phyloP scores from a whole-genome alignment of 2,329 filamentous ascomycete genomes.

The Fusarium pseudograminearum region DNA sequence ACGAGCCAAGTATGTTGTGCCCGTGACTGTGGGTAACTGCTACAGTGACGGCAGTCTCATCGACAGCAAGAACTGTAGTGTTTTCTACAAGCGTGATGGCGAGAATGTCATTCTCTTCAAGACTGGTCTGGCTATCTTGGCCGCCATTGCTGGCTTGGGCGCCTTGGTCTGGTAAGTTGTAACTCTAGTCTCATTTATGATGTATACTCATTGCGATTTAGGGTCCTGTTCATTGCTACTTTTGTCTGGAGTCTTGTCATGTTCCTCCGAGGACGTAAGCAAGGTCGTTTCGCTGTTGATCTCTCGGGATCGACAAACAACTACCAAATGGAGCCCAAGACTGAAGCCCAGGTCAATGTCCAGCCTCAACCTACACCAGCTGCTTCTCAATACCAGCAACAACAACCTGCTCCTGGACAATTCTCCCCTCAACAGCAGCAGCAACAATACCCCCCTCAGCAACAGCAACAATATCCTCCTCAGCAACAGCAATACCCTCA shows the following conservation, averaged over 20 bases:
- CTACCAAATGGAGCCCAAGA: slow-evolving; percentile 53
- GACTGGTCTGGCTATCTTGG: slow-evolving; percentile 52
- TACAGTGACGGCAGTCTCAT: slow-evolving; percentile 56
- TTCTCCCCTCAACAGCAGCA: slow-evolving; percentile 31
- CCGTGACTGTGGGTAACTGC: slow-evolving; percentile 49
- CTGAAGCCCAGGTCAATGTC: slow-evolving; percentile 43
- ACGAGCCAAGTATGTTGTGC: slow-evolving; percentile 54
- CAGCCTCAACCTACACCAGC: slow-evolving; percentile 32
- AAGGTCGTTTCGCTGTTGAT: slow-evolving; percentile 51
- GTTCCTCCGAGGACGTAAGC: slow-evolving; percentile 55
- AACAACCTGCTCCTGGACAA: slow-evolving; percentile 10
- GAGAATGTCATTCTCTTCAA: slow-evolving; percentile 52
- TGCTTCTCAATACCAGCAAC: slow-evolving; percentile 39
- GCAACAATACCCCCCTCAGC: slow-evolving; percentile 18
- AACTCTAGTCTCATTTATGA: accelerated
- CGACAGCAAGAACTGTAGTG: slow-evolving; percentile 54
- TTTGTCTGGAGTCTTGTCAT: slow-evolving; percentile 53
- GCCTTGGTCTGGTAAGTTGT: slow-evolving; percentile 57
- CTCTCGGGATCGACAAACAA: slow-evolving; percentile 35
- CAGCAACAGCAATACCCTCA: slow-evolving; percentile 29
- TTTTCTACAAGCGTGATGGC: slow-evolving; percentile 40
- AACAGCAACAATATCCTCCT: slow-evolving; percentile 1
- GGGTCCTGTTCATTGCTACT: slow-evolving; percentile 55
- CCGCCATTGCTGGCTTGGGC: slow-evolving; percentile 58
- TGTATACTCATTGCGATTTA: slow-evolving; percentile 12